Percentiles rank a stretch among this genome's conserved stretches.
These are phyloP conservation scores for Akanthomyces dipterigenus DNA, from an alignment of 2,329 filamentous ascomycete species.

Conservation along the genomic window DNA sequence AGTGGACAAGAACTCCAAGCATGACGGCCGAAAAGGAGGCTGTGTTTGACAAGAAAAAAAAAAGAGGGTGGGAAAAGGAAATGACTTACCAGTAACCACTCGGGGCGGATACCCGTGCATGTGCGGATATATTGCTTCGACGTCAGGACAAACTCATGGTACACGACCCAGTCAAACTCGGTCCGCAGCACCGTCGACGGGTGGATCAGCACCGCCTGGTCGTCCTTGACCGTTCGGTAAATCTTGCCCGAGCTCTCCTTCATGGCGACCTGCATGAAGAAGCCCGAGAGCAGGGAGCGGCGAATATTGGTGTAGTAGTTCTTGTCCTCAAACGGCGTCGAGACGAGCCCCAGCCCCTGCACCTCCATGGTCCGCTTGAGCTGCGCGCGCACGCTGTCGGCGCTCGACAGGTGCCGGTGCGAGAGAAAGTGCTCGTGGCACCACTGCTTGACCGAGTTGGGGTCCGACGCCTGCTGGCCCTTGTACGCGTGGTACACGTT, in stretches of 20 bases:
- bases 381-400: conserved; percentile 88
- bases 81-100: conserved; percentile 77
- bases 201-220: conserved; percentile 88
- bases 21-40: neutral
- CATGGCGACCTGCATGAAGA: conserved; percentile 99
- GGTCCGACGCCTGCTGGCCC: conserved; percentile 52
- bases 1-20: too few species aligned
- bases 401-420: conserved; percentile 78
- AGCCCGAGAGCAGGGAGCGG: conserved; percentile 82
- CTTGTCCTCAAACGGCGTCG: conserved; percentile 87
- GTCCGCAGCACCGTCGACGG: conserved; percentile 84
- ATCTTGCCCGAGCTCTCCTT: conserved; percentile 81
- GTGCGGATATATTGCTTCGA: conserved; percentile 97
- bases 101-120: conserved; percentile 82
- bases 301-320: conserved; percentile 98
- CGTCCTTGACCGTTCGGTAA: conserved; percentile 94
- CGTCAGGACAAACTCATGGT: conserved; percentile 97
- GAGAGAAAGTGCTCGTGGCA: conserved; percentile 96
- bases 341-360: conserved; percentile 75
- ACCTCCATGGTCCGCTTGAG: conserved; percentile 96
- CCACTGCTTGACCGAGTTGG: conserved; percentile 74
- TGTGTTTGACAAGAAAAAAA: neutral
- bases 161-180: conserved; percentile 93
- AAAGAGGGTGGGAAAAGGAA: neutral
- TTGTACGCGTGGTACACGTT: conserved; percentile 99